Evolutionary conservation across 2,329 filamentous ascomycete genomes (phyloP).

Genomic region (Arthroderma uncinatum): DNA sequence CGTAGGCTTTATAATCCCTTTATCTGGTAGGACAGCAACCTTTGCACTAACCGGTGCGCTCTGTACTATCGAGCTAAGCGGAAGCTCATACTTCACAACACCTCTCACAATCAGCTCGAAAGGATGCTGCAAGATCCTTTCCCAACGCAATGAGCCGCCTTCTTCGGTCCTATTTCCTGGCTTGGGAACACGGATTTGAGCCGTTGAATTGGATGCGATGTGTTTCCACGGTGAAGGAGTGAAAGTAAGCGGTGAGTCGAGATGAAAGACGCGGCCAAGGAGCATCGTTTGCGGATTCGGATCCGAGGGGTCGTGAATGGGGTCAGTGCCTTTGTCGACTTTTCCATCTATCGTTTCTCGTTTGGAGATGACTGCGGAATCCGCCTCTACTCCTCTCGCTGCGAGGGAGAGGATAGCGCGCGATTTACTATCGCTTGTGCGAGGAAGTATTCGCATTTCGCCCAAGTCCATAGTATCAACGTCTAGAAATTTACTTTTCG

Average conservation of each 20-base stretch:
- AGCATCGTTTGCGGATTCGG: constrained; percentile 69
- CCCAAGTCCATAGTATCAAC: constrained; percentile 35
- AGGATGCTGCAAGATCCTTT: constrained; percentile 76
- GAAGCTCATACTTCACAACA: constrained; percentile 69
- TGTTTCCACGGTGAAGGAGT: constrained; percentile 81
- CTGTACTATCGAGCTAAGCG: constrained; percentile 44
- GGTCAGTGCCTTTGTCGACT: constrained; percentile 49
- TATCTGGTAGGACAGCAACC: constrained; percentile 30
- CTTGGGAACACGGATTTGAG: constrained; percentile 67
- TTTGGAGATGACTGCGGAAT: constrained; percentile 14
- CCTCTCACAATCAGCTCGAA: constrained; percentile 91
- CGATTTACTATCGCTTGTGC: constrained; percentile 23
- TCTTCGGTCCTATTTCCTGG: constrained; percentile 81
- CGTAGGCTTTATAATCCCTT: constrained; percentile 10
- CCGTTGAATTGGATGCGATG: constrained; percentile 59
- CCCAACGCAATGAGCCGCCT: constrained; percentile 77
- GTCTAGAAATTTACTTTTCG: constrained; percentile 83
- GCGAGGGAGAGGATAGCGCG: constrained; percentile 21
- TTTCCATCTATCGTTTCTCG: constrained; percentile 16
- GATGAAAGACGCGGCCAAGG: constrained; percentile 75
- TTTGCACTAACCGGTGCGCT: constrained; percentile 40
- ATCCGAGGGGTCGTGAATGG: constrained; percentile 44
- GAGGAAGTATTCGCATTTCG: constrained; percentile 13
- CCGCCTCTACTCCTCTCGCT: constrained; percentile 13
- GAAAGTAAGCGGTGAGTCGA: constrained; percentile 80